phyloP scores from a whole-genome alignment of 148 eudicot genomes.

The Fallopia convolvulus region DNA sequence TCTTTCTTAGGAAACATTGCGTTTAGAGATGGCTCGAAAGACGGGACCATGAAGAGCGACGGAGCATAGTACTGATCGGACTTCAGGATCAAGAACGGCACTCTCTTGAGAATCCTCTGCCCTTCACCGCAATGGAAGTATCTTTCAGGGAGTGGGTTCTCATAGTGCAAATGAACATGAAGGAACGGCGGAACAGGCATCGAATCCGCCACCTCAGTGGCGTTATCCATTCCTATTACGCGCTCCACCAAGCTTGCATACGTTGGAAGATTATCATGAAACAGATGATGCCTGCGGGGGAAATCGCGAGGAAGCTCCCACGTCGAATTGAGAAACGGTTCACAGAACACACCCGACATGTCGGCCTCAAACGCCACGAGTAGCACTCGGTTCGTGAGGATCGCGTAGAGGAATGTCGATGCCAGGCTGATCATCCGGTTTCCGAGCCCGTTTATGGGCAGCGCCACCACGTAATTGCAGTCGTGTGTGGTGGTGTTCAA shows the following conservation, averaged over 20 bases:
- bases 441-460: constrained; percentile 60
- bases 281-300: constrained; percentile 27
- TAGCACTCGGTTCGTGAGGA: constrained; percentile 57
- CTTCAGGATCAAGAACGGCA: constrained; percentile 50
- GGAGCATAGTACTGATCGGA: constrained; percentile 59
- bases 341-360: constrained; percentile 52
- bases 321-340: constrained; percentile 53
- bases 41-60: constrained; percentile 50
- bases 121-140: constrained; percentile 64
- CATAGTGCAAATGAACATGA: constrained; percentile 40
- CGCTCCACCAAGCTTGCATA: constrained; percentile 34
- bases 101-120: constrained; percentile 33
- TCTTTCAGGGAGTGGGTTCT: constrained; percentile 23
- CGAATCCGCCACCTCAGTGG: not conserved
- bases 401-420: constrained; percentile 66
- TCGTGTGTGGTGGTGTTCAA: not conserved
- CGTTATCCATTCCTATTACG: constrained; percentile 11
- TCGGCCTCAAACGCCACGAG: constrained; percentile 52
- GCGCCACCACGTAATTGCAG: constrained; percentile 64
- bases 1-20: constrained; percentile 50
- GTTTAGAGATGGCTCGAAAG: constrained; percentile 41
- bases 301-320: constrained; percentile 61
- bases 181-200: constrained; percentile 14
- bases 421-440: constrained; percentile 59
- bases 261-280: constrained; percentile 27